phyloP scores from a whole-genome alignment of 2,329 filamentous ascomycete genomes.

The Fusarium graminum region DNA sequence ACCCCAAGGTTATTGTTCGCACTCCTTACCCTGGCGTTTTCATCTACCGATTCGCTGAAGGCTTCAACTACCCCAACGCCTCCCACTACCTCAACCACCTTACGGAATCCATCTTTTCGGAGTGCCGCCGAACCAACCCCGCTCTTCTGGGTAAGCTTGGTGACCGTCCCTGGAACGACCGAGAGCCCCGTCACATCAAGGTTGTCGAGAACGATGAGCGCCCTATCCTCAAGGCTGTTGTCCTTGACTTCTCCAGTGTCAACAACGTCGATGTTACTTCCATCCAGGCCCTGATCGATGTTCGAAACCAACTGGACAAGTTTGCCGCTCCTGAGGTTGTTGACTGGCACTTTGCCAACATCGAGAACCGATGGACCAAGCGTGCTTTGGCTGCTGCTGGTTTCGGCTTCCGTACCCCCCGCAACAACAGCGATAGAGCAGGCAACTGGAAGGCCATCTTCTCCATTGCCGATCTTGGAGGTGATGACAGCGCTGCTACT shows the following conservation, averaged over 20 bases:
- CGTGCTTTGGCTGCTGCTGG: conserved; percentile 67
- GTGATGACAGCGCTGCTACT: conserved; percentile 70
- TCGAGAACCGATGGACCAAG: conserved; percentile 68
- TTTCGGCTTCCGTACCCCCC: conserved; percentile 61
- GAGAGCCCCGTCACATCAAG: conserved; percentile 56
- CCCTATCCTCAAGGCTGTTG: conserved; percentile 66
- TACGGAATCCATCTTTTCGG: conserved; percentile 59
- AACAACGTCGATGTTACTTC: conserved; percentile 69
- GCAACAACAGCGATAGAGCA: conserved; percentile 40
- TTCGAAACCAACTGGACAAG: conserved; percentile 65
- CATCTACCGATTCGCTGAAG: conserved; percentile 67
- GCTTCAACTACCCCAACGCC: conserved; percentile 69
- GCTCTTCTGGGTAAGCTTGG: conserved; percentile 61
- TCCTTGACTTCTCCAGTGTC: conserved; percentile 68
- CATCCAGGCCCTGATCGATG: conserved; percentile 66
- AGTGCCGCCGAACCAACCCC: conserved; percentile 61
- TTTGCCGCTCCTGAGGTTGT: conserved; percentile 62
- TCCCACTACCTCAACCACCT: conserved; percentile 65
- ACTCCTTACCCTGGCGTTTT: conserved; percentile 67
- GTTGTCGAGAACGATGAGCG: conserved; percentile 53
- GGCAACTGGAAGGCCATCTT: conserved; percentile 81
- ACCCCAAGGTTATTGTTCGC: conserved; percentile 61
- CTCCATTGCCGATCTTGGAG: conserved; percentile 88
- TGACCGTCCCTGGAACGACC: conserved; percentile 71
- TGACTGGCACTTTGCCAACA: conserved; percentile 65